Evolutionary conservation across 495 filamentous ascomycete species (phyloP).

Genomic region (Neurospora cerealis): DNA sequence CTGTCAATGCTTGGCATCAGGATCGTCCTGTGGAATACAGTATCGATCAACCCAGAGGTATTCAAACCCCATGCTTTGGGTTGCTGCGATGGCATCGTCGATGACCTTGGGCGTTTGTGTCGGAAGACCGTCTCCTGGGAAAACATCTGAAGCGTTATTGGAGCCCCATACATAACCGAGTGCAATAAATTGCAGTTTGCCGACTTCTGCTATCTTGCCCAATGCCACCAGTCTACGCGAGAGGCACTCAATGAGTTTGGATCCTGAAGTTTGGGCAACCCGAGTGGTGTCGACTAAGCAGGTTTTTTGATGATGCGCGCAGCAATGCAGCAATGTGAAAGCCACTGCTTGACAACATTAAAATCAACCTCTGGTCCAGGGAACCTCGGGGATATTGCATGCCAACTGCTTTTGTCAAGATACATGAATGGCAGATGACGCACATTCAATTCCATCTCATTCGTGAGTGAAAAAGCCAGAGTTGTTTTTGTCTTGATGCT

Average conservation of each 20-base stretch:
- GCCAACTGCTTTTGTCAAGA: background rate
- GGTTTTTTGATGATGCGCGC: background rate
- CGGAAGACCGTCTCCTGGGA: background rate
- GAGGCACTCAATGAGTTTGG: background rate
- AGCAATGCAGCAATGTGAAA: background rate
- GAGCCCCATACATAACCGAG: background rate
- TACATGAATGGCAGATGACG: background rate
- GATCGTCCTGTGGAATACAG: conserved; percentile 12
- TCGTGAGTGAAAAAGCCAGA: too few species aligned
- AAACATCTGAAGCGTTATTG: background rate
- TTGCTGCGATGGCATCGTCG: background rate
- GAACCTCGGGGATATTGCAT: background rate
- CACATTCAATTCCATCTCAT: background rate
- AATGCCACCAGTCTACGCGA: background rate
- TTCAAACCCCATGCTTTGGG: background rate
- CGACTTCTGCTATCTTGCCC: background rate
- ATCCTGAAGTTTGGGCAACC: background rate
- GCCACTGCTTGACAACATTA: background rate
- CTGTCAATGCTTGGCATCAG: conserved; percentile 11
- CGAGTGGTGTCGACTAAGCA: background rate
- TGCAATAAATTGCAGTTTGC: background rate
- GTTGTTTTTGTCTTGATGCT: too few species aligned
- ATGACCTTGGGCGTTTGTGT: background rate
- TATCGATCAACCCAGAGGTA: background rate
- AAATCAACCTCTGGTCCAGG: background rate